A percentile compares a stretch with the other conserved stretches of the same genome.
Evolutionary conservation across 2,329 filamentous ascomycete genomes (phyloP).

Genomic region (Colletotrichum falcatum): DNA sequence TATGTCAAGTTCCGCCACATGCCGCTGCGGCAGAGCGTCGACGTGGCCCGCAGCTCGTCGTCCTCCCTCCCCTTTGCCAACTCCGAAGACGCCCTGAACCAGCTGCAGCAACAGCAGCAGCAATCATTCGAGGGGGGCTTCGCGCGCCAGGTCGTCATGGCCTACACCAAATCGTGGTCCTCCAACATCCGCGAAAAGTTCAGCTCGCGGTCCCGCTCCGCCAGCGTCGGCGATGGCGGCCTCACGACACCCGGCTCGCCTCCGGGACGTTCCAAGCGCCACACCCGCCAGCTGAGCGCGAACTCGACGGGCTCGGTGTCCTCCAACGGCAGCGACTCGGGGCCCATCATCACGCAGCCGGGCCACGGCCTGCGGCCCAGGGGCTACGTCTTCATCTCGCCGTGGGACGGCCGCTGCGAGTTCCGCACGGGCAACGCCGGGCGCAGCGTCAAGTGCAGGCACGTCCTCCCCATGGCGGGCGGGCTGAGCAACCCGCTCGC

Average conservation of each 20-base stretch:
- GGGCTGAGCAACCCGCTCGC: slow-evolving; percentile 45
- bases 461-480: slow-evolving; percentile 66
- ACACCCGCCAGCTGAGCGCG: slow-evolving; percentile 37
- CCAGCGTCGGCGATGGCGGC: slow-evolving; percentile 35
- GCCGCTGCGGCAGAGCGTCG: slow-evolving; percentile 54
- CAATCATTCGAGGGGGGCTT: slow-evolving; percentile 53
- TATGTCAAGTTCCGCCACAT: slow-evolving; percentile 69
- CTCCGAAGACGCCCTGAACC: slow-evolving; percentile 35
- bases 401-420: slow-evolving; percentile 89
- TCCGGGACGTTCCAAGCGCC: slow-evolving; percentile 25
- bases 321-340: slow-evolving; percentile 44
- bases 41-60: slow-evolving; percentile 41
- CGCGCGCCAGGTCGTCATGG: slow-evolving; percentile 68
- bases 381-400: slow-evolving; percentile 84
- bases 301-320: slow-evolving; percentile 34
- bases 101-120: slow-evolving; percentile 25
- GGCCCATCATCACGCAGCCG: slow-evolving; percentile 54
- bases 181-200: slow-evolving; percentile 61
- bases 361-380: slow-evolving; percentile 64
- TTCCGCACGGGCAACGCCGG: slow-evolving; percentile 85
- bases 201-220: slow-evolving; percentile 47
- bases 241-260: neutral
- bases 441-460: slow-evolving; percentile 79
- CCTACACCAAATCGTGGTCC: slow-evolving; percentile 63
- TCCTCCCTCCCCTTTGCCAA: slow-evolving; percentile 30